These are phyloP conservation scores for Calonectria ilicicola DNA, from an alignment of 2,329 filamentous ascomycete species.

Conservation along the genomic window DNA sequence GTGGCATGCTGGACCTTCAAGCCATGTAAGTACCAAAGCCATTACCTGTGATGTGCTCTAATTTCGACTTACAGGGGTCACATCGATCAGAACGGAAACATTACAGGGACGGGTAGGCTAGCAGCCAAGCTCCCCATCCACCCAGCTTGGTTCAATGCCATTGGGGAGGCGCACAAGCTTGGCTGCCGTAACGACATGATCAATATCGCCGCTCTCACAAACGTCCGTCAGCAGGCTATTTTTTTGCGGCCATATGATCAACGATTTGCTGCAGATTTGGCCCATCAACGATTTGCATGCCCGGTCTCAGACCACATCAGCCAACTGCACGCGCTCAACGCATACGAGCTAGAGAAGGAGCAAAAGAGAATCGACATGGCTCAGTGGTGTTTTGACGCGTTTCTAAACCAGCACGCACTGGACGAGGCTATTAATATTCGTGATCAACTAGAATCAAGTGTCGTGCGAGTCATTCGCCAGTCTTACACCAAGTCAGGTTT, in stretches of 20 bases:
- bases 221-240: neutral
- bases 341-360: neutral
- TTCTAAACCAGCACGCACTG: neutral
- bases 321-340: neutral
- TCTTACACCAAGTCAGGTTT: neutral
- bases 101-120: neutral
- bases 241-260: neutral
- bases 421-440: neutral
- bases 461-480: neutral
- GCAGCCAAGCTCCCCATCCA: neutral
- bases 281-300: neutral
- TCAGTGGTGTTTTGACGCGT: neutral
- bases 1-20: neutral
- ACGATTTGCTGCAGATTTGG: neutral
- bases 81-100: neutral
- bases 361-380: neutral
- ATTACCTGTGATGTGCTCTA: neutral
- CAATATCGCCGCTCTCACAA: neutral
- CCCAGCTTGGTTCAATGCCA: neutral
- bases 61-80: neutral
- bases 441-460: neutral
- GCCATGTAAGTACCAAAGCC: neutral
- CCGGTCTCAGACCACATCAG: neutral
- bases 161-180: neutral
- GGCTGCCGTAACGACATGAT: neutral